A percentile compares a stretch with the other conserved stretches of the same genome.
Conservation (phyloP, 768 basidiomycete species). For the Pleurotus pulmonarius region DNA sequence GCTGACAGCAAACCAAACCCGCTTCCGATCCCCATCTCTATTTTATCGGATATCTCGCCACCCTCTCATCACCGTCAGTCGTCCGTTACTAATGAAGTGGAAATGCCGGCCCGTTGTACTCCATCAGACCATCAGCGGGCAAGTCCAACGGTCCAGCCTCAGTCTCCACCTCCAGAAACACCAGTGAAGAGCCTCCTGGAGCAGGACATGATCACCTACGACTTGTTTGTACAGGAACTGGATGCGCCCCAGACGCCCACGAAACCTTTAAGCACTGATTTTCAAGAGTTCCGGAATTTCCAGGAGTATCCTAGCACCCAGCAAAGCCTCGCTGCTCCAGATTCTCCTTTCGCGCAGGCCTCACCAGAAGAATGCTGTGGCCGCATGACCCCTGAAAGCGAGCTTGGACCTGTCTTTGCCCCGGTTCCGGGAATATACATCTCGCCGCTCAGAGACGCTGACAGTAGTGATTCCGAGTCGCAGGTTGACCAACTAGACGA, state of each 20-base stretch:
- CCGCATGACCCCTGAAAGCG: not conserved
- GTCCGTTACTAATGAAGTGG: no score
- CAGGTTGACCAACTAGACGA: not conserved
- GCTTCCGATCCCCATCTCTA: not conserved
- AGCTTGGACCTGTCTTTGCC: constrained; percentile 21
- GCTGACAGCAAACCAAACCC: not conserved
- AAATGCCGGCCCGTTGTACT: no score
- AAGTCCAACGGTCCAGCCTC: no score
- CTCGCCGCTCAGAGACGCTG: constrained; percentile 24
- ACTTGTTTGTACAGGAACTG: not conserved
- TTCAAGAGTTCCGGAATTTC: no score
- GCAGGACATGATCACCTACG: not conserved
- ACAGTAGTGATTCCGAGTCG: not conserved
- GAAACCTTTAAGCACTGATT: not conserved
- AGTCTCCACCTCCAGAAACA: not conserved
- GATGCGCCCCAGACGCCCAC: not conserved
- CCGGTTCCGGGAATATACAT: constrained; percentile 34
- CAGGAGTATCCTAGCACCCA: no score
- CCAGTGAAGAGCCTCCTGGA: not conserved
- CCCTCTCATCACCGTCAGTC: no score
- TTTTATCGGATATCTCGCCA: no score
- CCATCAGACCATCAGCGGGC: no score
- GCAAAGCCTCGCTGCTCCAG: not conserved
- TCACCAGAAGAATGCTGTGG: not conserved
- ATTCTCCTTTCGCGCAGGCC: not conserved